A percentile compares a stretch with the other conserved stretches of the same genome.
Conservation (phyloP, 2,329 filamentous ascomycete genomes). For the Ceratocystis cacaofunesta region DNA sequence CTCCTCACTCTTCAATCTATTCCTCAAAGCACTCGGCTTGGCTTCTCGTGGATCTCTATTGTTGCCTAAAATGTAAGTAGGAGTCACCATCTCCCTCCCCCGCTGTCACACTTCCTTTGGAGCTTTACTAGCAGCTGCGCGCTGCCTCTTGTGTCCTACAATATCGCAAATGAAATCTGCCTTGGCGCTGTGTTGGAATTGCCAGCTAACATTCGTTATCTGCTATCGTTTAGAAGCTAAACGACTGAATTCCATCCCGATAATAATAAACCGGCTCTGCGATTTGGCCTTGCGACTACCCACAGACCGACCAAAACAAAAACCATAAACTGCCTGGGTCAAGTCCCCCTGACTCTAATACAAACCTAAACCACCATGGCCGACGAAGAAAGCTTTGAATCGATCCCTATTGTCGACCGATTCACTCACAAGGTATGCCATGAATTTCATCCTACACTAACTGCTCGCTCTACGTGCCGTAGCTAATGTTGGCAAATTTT, state of each 20-base stretch:
- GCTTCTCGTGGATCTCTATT: background rate
- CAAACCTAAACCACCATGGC: conserved; percentile 42
- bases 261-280: no score
- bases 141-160: background rate
- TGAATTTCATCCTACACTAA: background rate
- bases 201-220: background rate
- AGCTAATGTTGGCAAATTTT: background rate
- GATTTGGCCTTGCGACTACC: background rate
- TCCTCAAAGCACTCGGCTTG: background rate
- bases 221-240: background rate
- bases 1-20: background rate
- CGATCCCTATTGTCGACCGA: conserved; percentile 62
- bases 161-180: background rate
- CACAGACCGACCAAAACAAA: background rate
- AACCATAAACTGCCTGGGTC: background rate
- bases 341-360: no score
- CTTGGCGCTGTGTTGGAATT: background rate
- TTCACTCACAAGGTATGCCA: conserved; percentile 60
- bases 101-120: background rate
- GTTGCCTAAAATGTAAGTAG: background rate
- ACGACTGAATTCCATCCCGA: no score
- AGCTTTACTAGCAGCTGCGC: background rate
- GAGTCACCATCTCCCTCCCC: background rate
- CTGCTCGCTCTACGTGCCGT: background rate
- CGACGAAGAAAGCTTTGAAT: conserved; percentile 67